Conservation (phyloP, 2,329 filamentous ascomycete species). For the Diplodia scrobiculata region DNA sequence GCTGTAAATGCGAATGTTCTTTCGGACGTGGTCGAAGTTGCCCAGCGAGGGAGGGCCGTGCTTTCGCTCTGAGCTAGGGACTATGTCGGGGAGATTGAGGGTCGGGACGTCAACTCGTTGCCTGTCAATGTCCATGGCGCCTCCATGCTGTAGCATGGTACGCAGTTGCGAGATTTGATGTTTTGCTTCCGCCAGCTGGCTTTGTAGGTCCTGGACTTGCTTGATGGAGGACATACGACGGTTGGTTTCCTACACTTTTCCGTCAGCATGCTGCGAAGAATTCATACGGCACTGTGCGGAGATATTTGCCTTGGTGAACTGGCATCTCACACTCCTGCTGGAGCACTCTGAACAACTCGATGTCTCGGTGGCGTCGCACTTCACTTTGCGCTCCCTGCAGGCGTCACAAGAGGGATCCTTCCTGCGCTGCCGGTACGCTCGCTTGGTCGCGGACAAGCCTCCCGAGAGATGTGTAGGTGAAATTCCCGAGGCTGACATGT, state of each 20-base stretch:
- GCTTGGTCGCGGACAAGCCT: constrained; percentile 74
- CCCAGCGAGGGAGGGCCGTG: constrained; percentile 61
- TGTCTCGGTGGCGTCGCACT: constrained; percentile 95
- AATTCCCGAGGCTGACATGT: constrained; percentile 45
- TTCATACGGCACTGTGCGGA: neutral
- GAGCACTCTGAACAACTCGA: constrained; percentile 96
- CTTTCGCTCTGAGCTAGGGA: constrained; percentile 49
- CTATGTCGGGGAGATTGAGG: constrained; percentile 40
- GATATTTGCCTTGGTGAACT: constrained; percentile 77
- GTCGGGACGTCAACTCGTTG: constrained; percentile 34
- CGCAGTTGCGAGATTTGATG: constrained; percentile 76
- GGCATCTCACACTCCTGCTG: constrained; percentile 93
- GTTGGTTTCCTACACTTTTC: constrained; percentile 71
- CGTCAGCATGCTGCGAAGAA: neutral
- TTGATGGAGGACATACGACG: constrained; percentile 99
- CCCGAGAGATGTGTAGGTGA: constrained; percentile 48
- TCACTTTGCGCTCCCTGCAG: constrained; percentile 79
- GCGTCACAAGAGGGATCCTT: constrained; percentile 98
- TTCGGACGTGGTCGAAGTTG: constrained; percentile 70
- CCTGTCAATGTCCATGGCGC: constrained; percentile 49
- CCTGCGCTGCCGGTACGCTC: constrained; percentile 88
- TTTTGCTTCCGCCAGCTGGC: constrained; percentile 78
- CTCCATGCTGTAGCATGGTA: constrained; percentile 60
- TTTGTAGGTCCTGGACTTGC: constrained; percentile 95
- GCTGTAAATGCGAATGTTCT: constrained; percentile 71